Evolutionary conservation across 2,329 filamentous ascomycete species (phyloP), one percentile per base, ranked within the genome.

Genomic region (Aureobasidium sp.): DNA sequence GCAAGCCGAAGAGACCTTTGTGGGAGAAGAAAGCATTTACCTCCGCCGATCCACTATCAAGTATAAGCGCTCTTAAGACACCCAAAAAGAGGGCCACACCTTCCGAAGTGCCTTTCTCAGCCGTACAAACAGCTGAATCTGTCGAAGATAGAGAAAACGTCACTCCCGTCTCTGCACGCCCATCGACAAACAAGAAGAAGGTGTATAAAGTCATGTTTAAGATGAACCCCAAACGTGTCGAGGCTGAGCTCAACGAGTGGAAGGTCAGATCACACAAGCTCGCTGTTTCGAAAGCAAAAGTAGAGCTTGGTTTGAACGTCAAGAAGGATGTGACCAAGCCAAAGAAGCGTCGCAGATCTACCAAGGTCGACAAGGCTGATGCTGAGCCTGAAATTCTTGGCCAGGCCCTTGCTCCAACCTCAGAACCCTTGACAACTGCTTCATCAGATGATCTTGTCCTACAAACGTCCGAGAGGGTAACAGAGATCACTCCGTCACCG

Each of bases 151-250:
- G 27, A 17, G 35, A 52, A 15, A 37, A 42, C 3, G 12, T 27
- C 12, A 39, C 24, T 17, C 22, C 24, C 8, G 22, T 33, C 6
- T n/a, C 42, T 35, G 5, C 44, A 11, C 22, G 22, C 19, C 22
- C 31, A 37, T 24, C 47, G 7, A 44, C 44, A n/a, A 60, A 15
- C 2, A 48, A 31, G n/a, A 60, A 35, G 19, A 60, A 60, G 37
- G 19, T 19, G 37, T 52, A 42, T 35, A 60, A 62, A 14, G 39
- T 45, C 19, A 49, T 61, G 35, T 62, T 56, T n/a, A 39, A 49
- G n/a, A 62, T 62, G 60, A 56, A 62, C 12, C 60, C 60, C 0
- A 56, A 62, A 17, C 60, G 60, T 54, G 60, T 62, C 4, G 50
- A 56, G 22, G 50, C 60, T 3, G 60, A 62, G 35, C 42, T 56